Base-by-base conservation (phyloP, 768 basidiomycete genomes). In the Pisolithus albus region DNA sequence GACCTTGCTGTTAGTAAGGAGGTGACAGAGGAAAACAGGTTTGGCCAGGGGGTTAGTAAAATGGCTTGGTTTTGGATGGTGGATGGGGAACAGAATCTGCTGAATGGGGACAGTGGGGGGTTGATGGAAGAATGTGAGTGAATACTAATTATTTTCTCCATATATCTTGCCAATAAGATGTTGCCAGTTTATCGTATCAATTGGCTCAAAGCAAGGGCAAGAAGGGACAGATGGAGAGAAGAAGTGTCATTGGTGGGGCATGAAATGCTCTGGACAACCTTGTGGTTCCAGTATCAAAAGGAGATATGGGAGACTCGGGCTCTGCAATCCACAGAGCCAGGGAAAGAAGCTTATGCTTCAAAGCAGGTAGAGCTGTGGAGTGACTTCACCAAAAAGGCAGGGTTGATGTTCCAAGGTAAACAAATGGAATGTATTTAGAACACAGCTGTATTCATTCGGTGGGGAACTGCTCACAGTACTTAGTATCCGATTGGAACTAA, bases 201-300 rank as follows among this genome's bases (percentile, higher is more conserved):
- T 19, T 52, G 51, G 51, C 21, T 52, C 15, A 52, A 52, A 26
- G 59, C 62, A 18, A 58, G 50, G 49, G 61, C 59, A 9, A 54
- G 50, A 37, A 47, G 40, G 11, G 21, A 53, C 11, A 19, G 57
- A 49, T 63, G 61, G 61, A 30, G 47, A 13, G 58, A 62, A 32
- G 61, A 62, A 47, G 13, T 57, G 23, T 46, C 37, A 7, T 26
- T 57, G 28, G 39, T 59, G 6, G 24, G 30, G 47, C 47, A 59
- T 47, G 56, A 62, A 30, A 59, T 63, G 56, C 11, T 50, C 0
- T 63, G 61, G 61, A 54, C 58, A 0, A 18, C 52, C 7, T 5
- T 44, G 13, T 62, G 49, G 37, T 61, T 59, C 44, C 13, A 47
- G 21, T 4, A 23, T 4, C 11, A 34, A 4, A 34, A 15, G 13